Conservation (phyloP, 805 yeast genomes). For the Candida corydali region DNA sequence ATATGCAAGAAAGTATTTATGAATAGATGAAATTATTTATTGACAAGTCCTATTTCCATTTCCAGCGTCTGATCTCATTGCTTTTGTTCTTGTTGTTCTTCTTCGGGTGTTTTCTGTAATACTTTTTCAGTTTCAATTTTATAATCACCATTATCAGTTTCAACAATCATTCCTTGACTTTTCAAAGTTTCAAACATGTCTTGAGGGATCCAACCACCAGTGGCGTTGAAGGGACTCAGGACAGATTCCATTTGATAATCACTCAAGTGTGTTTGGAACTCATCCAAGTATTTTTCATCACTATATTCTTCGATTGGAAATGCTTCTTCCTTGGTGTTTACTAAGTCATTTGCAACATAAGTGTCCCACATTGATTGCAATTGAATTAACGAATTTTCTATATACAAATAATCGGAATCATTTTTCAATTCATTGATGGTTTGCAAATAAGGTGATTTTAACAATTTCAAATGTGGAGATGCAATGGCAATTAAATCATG, state of each 20-base stretch:
- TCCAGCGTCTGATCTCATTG: background rate
- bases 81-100: background rate
- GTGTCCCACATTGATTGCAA: conserved; percentile 67
- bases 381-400: conserved; percentile 65
- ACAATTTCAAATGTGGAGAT: conserved; percentile 74
- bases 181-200: conserved; percentile 76
- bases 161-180: conserved; percentile 60
- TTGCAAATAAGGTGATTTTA: conserved; percentile 60
- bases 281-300: conserved; percentile 55
- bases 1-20: conserved; percentile 74
- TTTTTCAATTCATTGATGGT: conserved; percentile 56
- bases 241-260: conserved; percentile 66
- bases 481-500: conserved; percentile 74
- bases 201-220: conserved; percentile 95
- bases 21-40: no score
- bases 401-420: conserved; percentile 56
- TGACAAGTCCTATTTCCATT: background rate
- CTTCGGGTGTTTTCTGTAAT: conserved; percentile 11
- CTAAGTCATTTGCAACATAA: conserved; percentile 54
- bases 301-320: conserved; percentile 65
- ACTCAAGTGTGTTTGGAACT: conserved; percentile 54
- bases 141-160: conserved; percentile 47
- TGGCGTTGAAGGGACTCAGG: conserved; percentile 78
- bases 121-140: conserved; percentile 29
- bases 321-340: conserved; percentile 33